phyloP scores from a whole-genome alignment of 192 early-diverging fungal species.

The Jimgerdemannia flammicorona region DNA sequence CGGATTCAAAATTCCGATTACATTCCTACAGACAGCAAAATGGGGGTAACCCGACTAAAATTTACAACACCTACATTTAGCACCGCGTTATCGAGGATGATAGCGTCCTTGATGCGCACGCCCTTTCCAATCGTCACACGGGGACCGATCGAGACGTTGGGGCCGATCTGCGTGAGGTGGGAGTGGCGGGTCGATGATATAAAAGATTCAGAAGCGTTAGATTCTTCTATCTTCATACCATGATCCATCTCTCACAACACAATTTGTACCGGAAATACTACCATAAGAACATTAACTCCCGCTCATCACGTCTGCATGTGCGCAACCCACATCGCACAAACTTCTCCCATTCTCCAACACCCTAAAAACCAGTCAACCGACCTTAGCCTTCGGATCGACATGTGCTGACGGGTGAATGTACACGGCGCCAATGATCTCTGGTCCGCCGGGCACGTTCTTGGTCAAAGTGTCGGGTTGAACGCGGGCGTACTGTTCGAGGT shows the following conservation, averaged over 20 bases:
- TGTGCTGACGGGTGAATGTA: constrained; percentile 94
- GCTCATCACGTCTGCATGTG: too few species aligned
- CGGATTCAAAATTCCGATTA: too few species aligned
- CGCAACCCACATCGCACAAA: too few species aligned
- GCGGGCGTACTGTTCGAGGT: constrained; percentile 78
- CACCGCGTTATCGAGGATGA: constrained; percentile 90
- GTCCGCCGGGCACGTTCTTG: constrained; percentile 47
- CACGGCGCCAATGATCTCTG: constrained; percentile 85
- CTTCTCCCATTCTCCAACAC: background rate
- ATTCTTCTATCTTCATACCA: too few species aligned
- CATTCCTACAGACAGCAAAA: too few species aligned
- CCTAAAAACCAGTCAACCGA: constrained; percentile 9
- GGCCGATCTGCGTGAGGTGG: constrained; percentile 63
- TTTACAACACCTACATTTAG: constrained; percentile 47
- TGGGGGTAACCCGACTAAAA: too few species aligned
- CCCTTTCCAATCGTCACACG: constrained; percentile 86
- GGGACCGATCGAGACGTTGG: constrained; percentile 94
- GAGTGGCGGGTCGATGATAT: too few species aligned
- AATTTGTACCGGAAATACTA: too few species aligned
- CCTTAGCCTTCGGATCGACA: constrained; percentile 87
- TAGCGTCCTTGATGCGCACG: constrained; percentile 89
- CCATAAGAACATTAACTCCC: too few species aligned
- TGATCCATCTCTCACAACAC: too few species aligned
- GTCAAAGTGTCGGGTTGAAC: constrained; percentile 62
- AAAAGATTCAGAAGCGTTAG: too few species aligned